Conservation (phyloP, 352 stramenopile genomes). For the Phytopythium vexans region DNA sequence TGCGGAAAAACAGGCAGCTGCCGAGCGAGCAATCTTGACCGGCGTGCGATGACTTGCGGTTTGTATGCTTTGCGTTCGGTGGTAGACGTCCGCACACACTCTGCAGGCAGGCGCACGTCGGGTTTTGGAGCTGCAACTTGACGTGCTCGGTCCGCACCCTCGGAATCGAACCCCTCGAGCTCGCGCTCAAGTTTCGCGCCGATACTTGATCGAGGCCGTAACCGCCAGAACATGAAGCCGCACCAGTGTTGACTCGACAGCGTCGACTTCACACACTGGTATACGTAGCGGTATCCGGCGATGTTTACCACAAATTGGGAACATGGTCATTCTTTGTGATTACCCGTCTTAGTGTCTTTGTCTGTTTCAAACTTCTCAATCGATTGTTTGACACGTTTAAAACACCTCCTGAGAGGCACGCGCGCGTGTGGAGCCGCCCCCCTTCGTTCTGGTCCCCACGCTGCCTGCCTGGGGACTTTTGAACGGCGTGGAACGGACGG, state of each 20-base stretch:
- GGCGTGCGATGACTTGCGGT: not conserved
- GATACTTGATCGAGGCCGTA: not conserved
- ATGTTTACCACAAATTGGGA: too few relatives aligned
- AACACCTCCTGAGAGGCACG: not conserved
- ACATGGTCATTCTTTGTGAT: too few relatives aligned
- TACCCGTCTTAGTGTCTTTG: too few relatives aligned
- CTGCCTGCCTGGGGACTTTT: slow-evolving; percentile 4
- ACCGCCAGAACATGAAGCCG: too few relatives aligned
- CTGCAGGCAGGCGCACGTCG: too few relatives aligned
- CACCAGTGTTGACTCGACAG: too few relatives aligned
- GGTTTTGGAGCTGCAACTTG: not conserved
- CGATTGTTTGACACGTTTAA: not conserved
- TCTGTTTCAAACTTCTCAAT: not conserved
- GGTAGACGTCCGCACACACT: too few relatives aligned
- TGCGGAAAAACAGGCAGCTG: not conserved
- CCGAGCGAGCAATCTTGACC: not conserved
- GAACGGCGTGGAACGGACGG: slow-evolving; percentile 22
- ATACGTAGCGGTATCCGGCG: too few relatives aligned
- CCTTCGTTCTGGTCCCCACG: not conserved
- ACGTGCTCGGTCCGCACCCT: not conserved
- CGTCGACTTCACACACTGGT: too few relatives aligned
- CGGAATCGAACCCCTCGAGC: not conserved
- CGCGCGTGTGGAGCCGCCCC: too few relatives aligned
- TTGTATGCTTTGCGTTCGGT: not conserved
- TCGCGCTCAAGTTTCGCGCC: not conserved